A percentile compares a stretch with the other conserved stretches of the same genome.
Conservation (phyloP, 2,329 filamentous ascomycete genomes). For the Venturia oleaginea region DNA sequence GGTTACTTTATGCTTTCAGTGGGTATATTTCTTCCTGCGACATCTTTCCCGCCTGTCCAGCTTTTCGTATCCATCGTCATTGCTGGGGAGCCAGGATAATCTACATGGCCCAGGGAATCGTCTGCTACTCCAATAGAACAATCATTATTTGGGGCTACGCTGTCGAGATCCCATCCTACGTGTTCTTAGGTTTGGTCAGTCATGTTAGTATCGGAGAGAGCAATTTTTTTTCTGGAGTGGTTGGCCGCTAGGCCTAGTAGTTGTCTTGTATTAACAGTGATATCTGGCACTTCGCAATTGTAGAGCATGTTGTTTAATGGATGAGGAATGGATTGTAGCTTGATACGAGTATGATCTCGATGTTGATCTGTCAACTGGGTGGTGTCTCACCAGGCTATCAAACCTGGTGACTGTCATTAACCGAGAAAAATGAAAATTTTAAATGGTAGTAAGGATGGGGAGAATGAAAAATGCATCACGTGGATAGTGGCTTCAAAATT, state of each 20-base stretch:
- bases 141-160: not conserved
- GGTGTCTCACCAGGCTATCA: too few relatives aligned
- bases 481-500: not conserved
- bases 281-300: not conserved
- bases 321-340: not conserved
- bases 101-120: not conserved
- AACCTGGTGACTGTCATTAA: too few relatives aligned
- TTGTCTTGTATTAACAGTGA: too few relatives aligned
- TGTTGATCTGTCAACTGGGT: too few relatives aligned
- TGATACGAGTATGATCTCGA: too few relatives aligned
- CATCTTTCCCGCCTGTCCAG: not conserved
- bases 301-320: not conserved
- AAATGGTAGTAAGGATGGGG: too few relatives aligned
- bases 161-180: not conserved
- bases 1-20: too few relatives aligned
- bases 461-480: not conserved
- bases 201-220: not conserved
- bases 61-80: not conserved
- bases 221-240: too few relatives aligned
- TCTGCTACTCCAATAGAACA: not conserved
- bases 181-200: not conserved
- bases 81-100: not conserved
- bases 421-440: too few relatives aligned
- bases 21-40: too few relatives aligned
- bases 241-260: not conserved